Evolutionary conservation across 2,329 filamentous ascomycete genomes (phyloP).

Genomic region (Achaetomium macrosporum): DNA sequence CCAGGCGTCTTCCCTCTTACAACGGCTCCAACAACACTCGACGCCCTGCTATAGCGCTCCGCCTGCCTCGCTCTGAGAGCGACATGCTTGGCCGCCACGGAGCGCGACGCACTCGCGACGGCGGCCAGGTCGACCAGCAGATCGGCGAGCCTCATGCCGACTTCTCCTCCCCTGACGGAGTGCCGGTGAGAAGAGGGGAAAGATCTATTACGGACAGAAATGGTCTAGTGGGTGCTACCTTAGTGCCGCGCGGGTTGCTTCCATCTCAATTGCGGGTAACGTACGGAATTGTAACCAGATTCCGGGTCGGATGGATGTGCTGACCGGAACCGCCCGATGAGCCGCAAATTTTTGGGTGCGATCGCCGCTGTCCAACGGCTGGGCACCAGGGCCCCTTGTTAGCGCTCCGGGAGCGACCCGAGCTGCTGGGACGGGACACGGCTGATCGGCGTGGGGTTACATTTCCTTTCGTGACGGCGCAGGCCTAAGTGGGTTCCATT

Average conservation of each 20-base stretch:
- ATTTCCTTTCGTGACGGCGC: neutral
- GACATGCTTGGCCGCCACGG: constrained; percentile 58
- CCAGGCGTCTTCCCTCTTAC: constrained; percentile 23
- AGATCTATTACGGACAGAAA: neutral
- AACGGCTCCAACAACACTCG: constrained; percentile 35
- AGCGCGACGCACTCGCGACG: constrained; percentile 63
- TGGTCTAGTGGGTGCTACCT: neutral
- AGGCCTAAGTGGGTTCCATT: neutral
- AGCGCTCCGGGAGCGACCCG: constrained; percentile 14
- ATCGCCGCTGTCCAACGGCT: constrained; percentile 1
- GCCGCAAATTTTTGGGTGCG: constrained; percentile 15
- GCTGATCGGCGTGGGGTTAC: constrained; percentile 1
- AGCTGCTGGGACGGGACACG: constrained; percentile 6
- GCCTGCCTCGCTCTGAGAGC: constrained; percentile 52
- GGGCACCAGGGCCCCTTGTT: constrained; percentile 9
- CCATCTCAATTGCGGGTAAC: neutral
- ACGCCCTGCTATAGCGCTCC: constrained; percentile 44
- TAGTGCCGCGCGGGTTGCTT: neutral
- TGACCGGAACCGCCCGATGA: neutral
- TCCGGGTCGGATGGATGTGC: neutral
- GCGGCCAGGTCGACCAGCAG: constrained; percentile 63
- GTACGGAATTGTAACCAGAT: neutral
- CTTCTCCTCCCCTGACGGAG: neutral
- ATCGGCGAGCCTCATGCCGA: constrained; percentile 56
- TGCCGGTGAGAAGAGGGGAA: neutral